A percentile compares a stretch with the other conserved stretches of the same genome.
These are phyloP conservation scores for Lumnitzera littorea DNA, from an alignment of 345 rosid species.

Conservation along the genomic window DNA sequence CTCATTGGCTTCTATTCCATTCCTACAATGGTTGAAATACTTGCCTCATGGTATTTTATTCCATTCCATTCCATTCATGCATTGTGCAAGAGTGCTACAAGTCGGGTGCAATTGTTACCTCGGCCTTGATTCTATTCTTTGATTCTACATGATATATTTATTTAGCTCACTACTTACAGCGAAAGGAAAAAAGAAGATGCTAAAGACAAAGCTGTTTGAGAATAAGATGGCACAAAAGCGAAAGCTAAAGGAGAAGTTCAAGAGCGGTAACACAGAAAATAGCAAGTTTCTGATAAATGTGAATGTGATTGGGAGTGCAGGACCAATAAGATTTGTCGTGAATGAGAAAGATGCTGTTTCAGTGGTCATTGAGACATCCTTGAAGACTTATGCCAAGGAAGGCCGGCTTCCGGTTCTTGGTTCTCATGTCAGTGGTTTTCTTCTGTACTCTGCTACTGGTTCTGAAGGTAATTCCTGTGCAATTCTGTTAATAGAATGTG, in stretches of 20 bases:
- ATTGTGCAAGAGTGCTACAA: too few relatives aligned
- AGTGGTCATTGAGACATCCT: constrained; percentile 46
- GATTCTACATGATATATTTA: too few relatives aligned
- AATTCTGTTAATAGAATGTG: neutral
- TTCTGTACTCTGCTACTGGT: constrained; percentile 34
- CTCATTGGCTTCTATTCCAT: too few relatives aligned
- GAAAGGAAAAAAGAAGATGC: too few relatives aligned
- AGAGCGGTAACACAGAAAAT: constrained; percentile 19
- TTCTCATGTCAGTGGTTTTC: constrained; percentile 35
- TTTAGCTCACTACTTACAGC: too few relatives aligned
- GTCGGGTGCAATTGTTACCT: too few relatives aligned
- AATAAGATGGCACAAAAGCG: constrained; percentile 18
- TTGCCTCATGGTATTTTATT: too few relatives aligned
- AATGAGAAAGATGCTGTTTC: constrained; percentile 48
- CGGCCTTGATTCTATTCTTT: too few relatives aligned
- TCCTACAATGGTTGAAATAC: too few relatives aligned
- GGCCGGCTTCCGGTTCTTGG: constrained; percentile 81
- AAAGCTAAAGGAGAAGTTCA: neutral
- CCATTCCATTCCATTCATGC: too few relatives aligned
- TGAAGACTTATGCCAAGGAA: constrained; percentile 70
- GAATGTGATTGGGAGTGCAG: constrained; percentile 73
- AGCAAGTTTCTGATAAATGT: constrained; percentile 45
- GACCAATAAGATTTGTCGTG: constrained; percentile 63
- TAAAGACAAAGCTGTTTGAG: constrained; percentile 10
- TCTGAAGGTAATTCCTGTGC: constrained; percentile 24